Base-by-base conservation (phyloP, 2,329 filamentous ascomycete genomes). In the Penicillium sp. region DNA sequence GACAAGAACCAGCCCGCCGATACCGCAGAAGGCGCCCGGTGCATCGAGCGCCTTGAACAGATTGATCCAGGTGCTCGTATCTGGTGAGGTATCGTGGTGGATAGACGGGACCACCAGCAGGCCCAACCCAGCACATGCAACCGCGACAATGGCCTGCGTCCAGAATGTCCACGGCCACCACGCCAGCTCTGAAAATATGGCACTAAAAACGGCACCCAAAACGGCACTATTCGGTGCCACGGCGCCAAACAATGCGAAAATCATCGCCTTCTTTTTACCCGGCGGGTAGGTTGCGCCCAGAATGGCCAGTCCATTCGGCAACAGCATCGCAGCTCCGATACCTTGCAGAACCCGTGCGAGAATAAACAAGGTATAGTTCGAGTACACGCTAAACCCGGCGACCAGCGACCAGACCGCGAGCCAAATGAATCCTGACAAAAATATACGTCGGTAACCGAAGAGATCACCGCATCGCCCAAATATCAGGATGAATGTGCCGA, bases 291-390 rank as follows among this genome's bases (percentile, higher is more conserved):
- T 81, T 0, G 79, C 78, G 2, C 87, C 88, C 0, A 91, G 73
- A 13, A 91, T 79, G 2, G 87, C 88, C 24, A 91, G 75, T 0
- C 81, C 86, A 64, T 89, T 91, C 0, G 89, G 89, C 26, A 91
- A 77, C 12, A 83, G 76, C 37, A 91, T 79, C 0, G 88, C 87
- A 0, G 87, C 85, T 0, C 89, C 89, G 7, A 80, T 69, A 3
- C 77, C 86, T 64, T 88, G 86, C 2, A 88, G 71, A 0, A 82
- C 84, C 6, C 86, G 80, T n/a, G 80, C 79, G 38, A 83, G 76
- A 61, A 84, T 79, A 67, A 86, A 86, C 13, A 85, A 74, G 1
- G 79, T 75, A 80, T 78, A 6, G n/a, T 85, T 72, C 4, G 70
- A 72, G 53, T 75, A 78, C 22, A 78, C 74, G 28, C 69, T 72